A percentile compares a stretch with the other conserved stretches of the same genome.
Evolutionary conservation across 1,284 basidiomycete genomes (phyloP).

Genomic region (Heterobasidion parviporum): DNA sequence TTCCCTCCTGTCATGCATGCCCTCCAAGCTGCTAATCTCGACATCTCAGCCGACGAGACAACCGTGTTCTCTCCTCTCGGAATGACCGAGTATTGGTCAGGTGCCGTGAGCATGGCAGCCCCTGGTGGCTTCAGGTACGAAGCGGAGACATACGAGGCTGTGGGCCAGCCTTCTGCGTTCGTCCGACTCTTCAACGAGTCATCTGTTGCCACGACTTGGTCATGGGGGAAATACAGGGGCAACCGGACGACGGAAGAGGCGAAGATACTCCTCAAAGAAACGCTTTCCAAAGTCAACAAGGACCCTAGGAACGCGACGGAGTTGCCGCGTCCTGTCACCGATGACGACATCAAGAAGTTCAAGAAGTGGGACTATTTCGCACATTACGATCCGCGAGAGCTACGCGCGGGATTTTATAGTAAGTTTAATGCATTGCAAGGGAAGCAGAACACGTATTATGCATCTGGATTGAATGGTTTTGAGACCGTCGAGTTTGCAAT

Average conservation of each 20-base stretch:
- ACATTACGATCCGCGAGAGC: neutral
- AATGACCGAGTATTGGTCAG: neutral
- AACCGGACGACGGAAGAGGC: neutral
- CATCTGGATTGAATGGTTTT: neutral
- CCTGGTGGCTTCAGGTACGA: neutral
- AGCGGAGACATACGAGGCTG: neutral
- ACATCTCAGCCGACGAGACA: neutral
- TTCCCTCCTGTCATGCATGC: neutral
- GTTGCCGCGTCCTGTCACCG: neutral
- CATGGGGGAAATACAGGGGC: neutral
- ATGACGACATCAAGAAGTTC: neutral
- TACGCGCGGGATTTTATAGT: neutral
- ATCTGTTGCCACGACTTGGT: neutral
- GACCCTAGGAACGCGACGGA: neutral
- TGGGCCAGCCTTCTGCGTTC: neutral
- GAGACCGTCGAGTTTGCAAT: neutral
- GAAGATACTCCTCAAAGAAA: neutral
- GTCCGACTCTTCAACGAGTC: neutral
- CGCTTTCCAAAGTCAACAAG: neutral
- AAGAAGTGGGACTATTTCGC: neutral
- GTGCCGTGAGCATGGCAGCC: neutral
- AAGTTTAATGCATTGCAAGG: neutral
- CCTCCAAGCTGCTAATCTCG: neutral
- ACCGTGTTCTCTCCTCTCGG: neutral
- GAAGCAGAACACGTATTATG: neutral